These are phyloP conservation scores for Vigna mungo DNA, from an alignment of 306 rosid species.

Conservation along the genomic window DNA sequence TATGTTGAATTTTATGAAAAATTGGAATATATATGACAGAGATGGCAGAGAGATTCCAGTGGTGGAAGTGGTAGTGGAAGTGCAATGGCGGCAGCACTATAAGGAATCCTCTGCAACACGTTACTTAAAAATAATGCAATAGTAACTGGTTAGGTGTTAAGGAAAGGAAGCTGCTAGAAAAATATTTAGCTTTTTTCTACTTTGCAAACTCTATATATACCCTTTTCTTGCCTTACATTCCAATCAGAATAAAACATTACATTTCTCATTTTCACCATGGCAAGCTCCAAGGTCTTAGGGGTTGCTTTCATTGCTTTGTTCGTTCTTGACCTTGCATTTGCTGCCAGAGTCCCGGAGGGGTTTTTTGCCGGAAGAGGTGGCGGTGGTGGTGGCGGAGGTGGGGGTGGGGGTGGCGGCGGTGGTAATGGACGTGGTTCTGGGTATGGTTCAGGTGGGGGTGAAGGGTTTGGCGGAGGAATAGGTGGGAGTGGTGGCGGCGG, in stretches of 20 bases:
- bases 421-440: conserved; percentile 48
- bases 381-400: neutral
- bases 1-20: no score
- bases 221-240: conserved; percentile 19
- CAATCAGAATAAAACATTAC: neutral
- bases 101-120: conserved; percentile 41
- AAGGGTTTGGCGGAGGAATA: conserved; percentile 51
- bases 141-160: conserved; percentile 18
- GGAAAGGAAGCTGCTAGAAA: conserved; percentile 54
- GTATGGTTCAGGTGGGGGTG: conserved; percentile 60
- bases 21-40: no score
- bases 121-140: conserved; percentile 19
- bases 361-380: conserved; percentile 41
- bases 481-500: conserved; percentile 52
- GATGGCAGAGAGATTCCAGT: no score
- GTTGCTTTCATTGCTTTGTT: conserved; percentile 63
- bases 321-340: conserved; percentile 64
- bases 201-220: conserved; percentile 60
- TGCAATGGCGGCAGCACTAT: conserved; percentile 46
- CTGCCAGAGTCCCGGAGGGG: conserved; percentile 45
- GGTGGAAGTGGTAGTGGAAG: neutral
- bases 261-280: conserved; percentile 50
- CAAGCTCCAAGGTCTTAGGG: conserved; percentile 59
- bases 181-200: neutral
- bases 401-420: conserved; percentile 38